Base-by-base conservation (phyloP, 139 green algal genomes). In the Chlorella sp. region DNA sequence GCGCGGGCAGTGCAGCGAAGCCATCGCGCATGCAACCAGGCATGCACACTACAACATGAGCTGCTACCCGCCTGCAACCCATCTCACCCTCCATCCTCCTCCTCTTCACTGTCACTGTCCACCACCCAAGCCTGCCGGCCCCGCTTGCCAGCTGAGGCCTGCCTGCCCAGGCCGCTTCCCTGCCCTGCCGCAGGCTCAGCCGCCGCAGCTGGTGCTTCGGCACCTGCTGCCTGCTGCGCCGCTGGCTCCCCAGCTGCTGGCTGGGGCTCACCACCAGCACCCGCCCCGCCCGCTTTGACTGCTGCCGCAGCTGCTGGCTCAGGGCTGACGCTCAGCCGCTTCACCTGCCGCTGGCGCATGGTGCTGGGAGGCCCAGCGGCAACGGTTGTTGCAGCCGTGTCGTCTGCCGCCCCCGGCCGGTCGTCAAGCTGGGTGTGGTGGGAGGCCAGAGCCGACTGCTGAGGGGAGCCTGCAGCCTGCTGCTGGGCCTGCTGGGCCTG, bases 391-490 rank as follows among this genome's bases (percentile, higher is more conserved):
- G 30, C 73, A 22, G 76, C 76, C 0, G 76, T 82, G 76, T 70
- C 76, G 17, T 69, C 76, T 14, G 76, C 54, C 0, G 76, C 36
- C 3, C 24, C 24, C 20, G 44, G 7, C 30, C 30, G 34, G 67
- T 1, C 44, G 26, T 28, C 54, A 26, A 83, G 77, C 60, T 83
- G 40, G 14, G 77, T 74, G 77, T 73, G 77, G 60, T 83, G 77
- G 1, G 77, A 83, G 26, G 43, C 77, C 30, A 83, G 56, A 2
- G 60, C 77, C 4, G 77, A 60, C 28, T 56, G 34, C 26, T 43
- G 13, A 13, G 77, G 77, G 3, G 76, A 72, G 26, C 7, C 34
- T 5, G 11, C 1, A 38, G 8, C 51, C 76, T 54, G 44, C 44
- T 62, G 26, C 46, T 36, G 9, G 11, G 28, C 40, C 40, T 34